Percentiles rank a stretch among this genome's conserved stretches.
Evolutionary conservation across 345 rosid species (phyloP).

Genomic region (Citrus inodora): DNA sequence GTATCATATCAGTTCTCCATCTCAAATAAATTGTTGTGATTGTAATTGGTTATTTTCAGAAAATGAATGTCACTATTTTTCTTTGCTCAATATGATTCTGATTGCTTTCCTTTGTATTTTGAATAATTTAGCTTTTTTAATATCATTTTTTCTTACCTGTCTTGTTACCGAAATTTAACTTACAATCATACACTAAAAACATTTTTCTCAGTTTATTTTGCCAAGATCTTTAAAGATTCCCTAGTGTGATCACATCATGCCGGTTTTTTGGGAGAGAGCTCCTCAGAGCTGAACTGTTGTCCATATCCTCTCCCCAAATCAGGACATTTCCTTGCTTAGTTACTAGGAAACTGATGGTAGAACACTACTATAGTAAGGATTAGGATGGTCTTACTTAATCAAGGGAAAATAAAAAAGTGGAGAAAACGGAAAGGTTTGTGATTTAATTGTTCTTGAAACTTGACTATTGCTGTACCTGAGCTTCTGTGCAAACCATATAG

Average conservation of each 20-base stretch:
- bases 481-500: neutral
- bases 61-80: neutral
- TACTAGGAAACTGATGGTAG: neutral
- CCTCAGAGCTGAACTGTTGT: neutral
- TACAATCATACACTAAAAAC: neutral
- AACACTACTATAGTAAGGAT: neutral
- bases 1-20: slow-evolving; percentile 26
- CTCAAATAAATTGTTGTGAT: neutral
- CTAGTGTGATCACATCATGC: neutral
- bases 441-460: neutral
- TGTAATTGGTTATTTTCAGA: neutral
- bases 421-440: neutral
- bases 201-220: neutral
- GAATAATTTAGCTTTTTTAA: neutral
- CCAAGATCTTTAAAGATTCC: neutral
- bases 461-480: neutral
- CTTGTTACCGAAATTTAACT: neutral
- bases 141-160: neutral
- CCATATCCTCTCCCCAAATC: neutral
- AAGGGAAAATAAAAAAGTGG: neutral
- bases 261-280: neutral
- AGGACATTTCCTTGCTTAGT: neutral
- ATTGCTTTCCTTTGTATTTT: neutral
- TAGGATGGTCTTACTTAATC: neutral
- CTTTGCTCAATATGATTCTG: neutral